Evolutionary conservation across 345 rosid species (phyloP).

Genomic region (Psidium friedrichsthalianum): DNA sequence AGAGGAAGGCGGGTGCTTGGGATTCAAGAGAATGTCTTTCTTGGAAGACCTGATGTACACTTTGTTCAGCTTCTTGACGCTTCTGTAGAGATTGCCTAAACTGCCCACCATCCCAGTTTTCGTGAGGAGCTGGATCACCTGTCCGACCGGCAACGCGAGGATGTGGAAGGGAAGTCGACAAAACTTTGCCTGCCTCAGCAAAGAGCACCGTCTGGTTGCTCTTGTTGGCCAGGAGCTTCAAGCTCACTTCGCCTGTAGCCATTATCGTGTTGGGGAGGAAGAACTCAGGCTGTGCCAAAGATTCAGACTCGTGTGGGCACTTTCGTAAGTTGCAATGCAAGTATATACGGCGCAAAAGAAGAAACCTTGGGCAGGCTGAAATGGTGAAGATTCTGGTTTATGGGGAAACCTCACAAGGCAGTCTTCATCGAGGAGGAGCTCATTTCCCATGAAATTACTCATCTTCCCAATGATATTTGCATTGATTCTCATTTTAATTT

Average conservation of each 20-base stretch:
- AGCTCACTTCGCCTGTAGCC: constrained; percentile 3
- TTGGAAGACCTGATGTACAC: not conserved
- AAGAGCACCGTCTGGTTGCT: not conserved
- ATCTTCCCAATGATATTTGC: not conserved
- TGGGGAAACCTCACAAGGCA: not conserved
- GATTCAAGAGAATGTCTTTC: not conserved
- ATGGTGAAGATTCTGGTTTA: not conserved
- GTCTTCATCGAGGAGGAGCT: not conserved
- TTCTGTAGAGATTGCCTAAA: not conserved
- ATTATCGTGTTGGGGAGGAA: not conserved
- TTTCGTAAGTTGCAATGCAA: not conserved
- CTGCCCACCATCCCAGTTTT: not conserved
- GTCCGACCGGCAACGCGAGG: not conserved
- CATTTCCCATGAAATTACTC: not conserved
- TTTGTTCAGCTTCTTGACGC: not conserved
- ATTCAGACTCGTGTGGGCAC: not conserved
- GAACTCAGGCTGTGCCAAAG: not conserved
- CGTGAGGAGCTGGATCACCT: not conserved
- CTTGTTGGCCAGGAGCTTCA: constrained; percentile 1
- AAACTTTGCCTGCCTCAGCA: not conserved
- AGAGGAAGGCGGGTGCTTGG: not conserved
- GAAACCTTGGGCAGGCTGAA: not conserved
- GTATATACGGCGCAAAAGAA: not conserved
- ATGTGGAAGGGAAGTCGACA: not conserved
- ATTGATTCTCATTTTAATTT: not conserved